A percentile compares a stretch with the other conserved stretches of the same genome.
Conservation (phyloP, 441 rosid species). For the Arabidopsis hybrid region DNA sequence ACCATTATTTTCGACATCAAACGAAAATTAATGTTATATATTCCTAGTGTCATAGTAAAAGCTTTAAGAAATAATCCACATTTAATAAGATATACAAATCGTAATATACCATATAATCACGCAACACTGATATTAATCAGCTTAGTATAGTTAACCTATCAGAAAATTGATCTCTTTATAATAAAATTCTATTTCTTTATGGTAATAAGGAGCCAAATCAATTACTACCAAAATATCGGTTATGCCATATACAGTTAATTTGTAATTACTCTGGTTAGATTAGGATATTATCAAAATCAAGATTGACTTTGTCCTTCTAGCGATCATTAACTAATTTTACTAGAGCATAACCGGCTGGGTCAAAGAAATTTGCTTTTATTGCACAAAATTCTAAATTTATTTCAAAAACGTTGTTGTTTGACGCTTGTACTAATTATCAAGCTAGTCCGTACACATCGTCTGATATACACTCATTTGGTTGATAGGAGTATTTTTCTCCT, state of each 20-base stretch:
- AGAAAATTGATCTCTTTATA: neutral
- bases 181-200: neutral
- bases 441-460: too few species aligned
- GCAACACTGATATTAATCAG: neutral
- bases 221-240: neutral
- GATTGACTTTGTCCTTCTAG: neutral
- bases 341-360: neutral
- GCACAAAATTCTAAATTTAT: neutral
- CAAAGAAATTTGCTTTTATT: neutral
- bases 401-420: neutral
- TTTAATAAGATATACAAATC: too few species aligned
- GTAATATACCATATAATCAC: neutral
- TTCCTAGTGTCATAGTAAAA: neutral
- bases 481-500: too few species aligned
- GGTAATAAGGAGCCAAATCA: neutral
- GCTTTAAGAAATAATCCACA: neutral
- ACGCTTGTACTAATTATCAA: neutral
- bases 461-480: neutral
- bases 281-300: neutral
- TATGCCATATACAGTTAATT: neutral
- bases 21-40: neutral
- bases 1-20: neutral
- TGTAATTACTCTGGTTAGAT: neutral
- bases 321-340: neutral
- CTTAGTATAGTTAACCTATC: neutral